Base-by-base conservation (phyloP, 768 basidiomycete species). In the Trametopsis cervina region DNA sequence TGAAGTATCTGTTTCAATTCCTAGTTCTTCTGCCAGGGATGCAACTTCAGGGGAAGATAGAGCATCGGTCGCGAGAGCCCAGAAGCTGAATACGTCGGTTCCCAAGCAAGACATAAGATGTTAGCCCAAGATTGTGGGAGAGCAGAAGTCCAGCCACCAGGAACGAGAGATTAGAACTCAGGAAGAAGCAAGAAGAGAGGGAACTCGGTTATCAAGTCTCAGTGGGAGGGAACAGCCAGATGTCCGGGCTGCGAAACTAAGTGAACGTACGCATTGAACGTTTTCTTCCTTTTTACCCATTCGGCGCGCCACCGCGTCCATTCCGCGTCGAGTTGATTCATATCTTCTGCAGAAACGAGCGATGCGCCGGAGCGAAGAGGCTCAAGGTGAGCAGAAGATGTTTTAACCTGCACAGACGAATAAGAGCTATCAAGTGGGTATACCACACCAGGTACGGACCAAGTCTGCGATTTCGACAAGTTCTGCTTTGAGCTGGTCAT, bases 291-390 rank as follows among this genome's bases (percentile, higher is more conserved):
- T 20, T 75, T 72, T 26, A 78, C 63, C 92, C 92, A 95, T 67
- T 92, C 85, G 3, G 74, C 72, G 52, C 85, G 72, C 90, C 90
- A 94, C 58, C 76, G 80, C 4, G 57, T 66, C 85, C 90, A 93
- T 25, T 92, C 86, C 1, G 65, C 61, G 50, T 92, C 83, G 44
- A 93, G 69, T 50, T 72, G 67, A 13, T 74, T 76, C 15, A 88
- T 71, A 42, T 92, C 89, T 54, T 81, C 80, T 6, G 78, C 69
- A 15, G 86, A 86, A 24, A 92, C 75, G 21, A 83, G 72, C 4
- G 78, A 75, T 4, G 77, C 73, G 23, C 85, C 87, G 23, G 76
- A 70, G 26, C 85, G 80, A 38, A 91, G 72, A 27, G 88, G 84
- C 43, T 70, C 63, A 6, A 92, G 72, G 49, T 76, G 74, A 15